These are phyloP conservation scores for Crithidia fasciculata DNA, from an alignment of 208 protist genomes.

Conservation along the genomic window DNA sequence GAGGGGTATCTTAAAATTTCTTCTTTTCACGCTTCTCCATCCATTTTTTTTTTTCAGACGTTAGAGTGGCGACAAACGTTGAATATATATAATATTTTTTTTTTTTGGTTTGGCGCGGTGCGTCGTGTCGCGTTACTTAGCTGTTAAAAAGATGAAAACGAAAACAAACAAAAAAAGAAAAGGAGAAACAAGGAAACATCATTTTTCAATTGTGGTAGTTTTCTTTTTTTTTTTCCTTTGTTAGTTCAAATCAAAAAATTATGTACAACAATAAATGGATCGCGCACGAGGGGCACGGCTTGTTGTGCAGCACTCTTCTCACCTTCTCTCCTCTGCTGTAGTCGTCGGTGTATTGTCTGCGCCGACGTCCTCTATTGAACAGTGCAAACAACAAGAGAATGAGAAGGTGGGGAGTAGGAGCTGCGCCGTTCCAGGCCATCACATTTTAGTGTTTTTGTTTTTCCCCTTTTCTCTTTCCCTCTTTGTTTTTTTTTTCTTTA, in stretches of 20 bases:
- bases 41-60: too few relatives aligned
- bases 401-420: neutral
- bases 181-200: neutral
- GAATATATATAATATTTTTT: too few relatives aligned
- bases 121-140: too few relatives aligned
- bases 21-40: too few relatives aligned
- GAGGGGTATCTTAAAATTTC: too few relatives aligned
- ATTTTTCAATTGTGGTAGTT: too few relatives aligned
- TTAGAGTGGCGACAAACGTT: too few relatives aligned
- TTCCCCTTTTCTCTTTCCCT: too few relatives aligned
- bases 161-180: conserved; percentile 1
- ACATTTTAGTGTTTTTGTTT: conserved; percentile 1
- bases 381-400: neutral
- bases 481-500: neutral
- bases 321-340: neutral
- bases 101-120: too few relatives aligned
- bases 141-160: neutral
- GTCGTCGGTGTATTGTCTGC: neutral
- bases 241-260: conserved; percentile 3
- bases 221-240: neutral
- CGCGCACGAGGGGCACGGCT: conserved; percentile 12
- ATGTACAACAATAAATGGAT: conserved; percentile 16
- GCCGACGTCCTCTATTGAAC: neutral
- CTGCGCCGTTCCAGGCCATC: conserved; percentile 1
- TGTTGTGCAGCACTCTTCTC: too few relatives aligned